Evolutionary conservation across 371 early-diverging fungal genomes (phyloP).

Genomic region (Mucor sp.): DNA sequence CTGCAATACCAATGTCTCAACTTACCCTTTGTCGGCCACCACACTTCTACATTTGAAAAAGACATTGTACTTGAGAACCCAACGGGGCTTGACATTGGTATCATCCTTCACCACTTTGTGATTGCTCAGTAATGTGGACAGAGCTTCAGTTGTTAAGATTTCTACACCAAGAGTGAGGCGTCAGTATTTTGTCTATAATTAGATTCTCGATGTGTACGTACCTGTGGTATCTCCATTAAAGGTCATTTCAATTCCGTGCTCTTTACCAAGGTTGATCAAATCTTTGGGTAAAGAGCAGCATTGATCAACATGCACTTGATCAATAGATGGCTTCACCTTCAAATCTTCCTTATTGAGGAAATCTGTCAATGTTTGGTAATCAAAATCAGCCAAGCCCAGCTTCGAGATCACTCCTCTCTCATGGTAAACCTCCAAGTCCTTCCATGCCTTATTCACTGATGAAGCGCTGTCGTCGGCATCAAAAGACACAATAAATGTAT

Average conservation of each 20-base stretch:
- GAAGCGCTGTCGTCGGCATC: constrained; percentile 14
- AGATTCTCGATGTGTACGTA: constrained; percentile 20
- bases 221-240: constrained; percentile 55
- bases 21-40: constrained; percentile 60
- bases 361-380: constrained; percentile 15
- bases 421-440: constrained; percentile 32
- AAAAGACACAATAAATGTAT: constrained; percentile 54
- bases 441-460: constrained; percentile 37
- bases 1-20: neutral
- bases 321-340: constrained; percentile 32
- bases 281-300: constrained; percentile 55
- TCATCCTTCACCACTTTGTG: constrained; percentile 17
- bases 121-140: constrained; percentile 36
- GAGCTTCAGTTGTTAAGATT: constrained; percentile 36
- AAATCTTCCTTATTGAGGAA: constrained; percentile 25
- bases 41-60: constrained; percentile 53
- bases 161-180: constrained; percentile 14
- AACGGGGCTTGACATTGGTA: constrained; percentile 31
- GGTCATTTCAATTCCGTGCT: constrained; percentile 47
- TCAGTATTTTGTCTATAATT: neutral
- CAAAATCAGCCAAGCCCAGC: constrained; percentile 32
- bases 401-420: constrained; percentile 18
- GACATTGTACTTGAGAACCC: constrained; percentile 61
- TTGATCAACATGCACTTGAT: constrained; percentile 49
- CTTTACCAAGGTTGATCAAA: constrained; percentile 49